Base-by-base conservation (phyloP, 2,329 filamentous ascomycete genomes). In the Curvularia eragrostidis region DNA sequence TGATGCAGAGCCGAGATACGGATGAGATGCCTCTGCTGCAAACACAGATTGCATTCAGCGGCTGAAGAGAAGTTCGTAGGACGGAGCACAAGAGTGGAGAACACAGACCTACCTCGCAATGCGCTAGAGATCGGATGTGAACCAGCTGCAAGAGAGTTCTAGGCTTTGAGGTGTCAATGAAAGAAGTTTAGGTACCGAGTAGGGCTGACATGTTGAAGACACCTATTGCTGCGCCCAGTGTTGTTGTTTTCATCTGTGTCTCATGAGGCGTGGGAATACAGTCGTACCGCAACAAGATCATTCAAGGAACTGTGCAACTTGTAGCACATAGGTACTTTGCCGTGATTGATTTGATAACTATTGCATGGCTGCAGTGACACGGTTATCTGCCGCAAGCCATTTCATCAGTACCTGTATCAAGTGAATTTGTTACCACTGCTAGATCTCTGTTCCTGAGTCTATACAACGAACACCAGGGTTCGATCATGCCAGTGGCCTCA, bases 191-290 rank as follows among this genome's bases (percentile, higher is more conserved):
- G 44, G 30, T 42, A 36, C 47, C 32, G 43, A 49, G 42, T 32
- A 50, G 36, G 34, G 50, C 49, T 63, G 61, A 61, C 52, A 49
- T 65, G 57, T 41, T 59, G 48, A 54, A 42, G 23, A 47, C 24
- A 46, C 51, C 19, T 34, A 39, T 61, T 54, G 47, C 50, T 43
- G 42, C 48, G 39, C 13, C n/a, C 18, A 36, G 39, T 19, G 18
- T 26, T 56, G 61, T 65, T 23, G 50, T 57, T 34, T 48, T 63
- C 48, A 36, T 23, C 5, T 30, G 34, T 19, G 43, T 9, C 26
- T 10, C 38, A 10, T 50, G 13, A 12, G 30, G 24, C 34, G n/a
- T 4, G 32, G 43, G 39, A n/a, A 12, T 50, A 59, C 55, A 30
- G 34, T 26, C 15, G 21, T 32, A 34, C 9, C 28, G 34, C 44